Base-by-base conservation (phyloP, 116 monocot species). In the Papilionanthe hybrid region DNA sequence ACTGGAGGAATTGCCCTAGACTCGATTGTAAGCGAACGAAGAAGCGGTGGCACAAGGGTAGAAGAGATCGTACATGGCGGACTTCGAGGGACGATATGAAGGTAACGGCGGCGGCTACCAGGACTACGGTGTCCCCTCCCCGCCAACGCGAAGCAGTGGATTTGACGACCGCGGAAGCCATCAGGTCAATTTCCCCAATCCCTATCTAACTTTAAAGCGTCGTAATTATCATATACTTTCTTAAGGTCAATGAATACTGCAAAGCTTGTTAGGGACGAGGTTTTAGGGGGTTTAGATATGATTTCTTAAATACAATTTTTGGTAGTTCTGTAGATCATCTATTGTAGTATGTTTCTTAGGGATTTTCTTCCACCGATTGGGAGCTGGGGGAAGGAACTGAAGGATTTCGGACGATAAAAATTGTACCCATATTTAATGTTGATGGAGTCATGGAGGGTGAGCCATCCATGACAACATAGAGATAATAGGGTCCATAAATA, bases 71-170 rank as follows among this genome's bases (percentile, higher is more conserved):
- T 28, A 6, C 43, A 83, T 80, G 83, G 78, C 79, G 77, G 84
- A 81, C 43, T 81, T 77, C 69, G 82, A 82, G n/a, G 87, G 69
- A 2, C 53, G 79, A 42, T 79, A 81, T 65, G 81, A 87, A 25
- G 79, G 79, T 20, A 81, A 83, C 49, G 84, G 81, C 4, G 84
- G 66, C 5, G 83, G 83, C 28, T 84, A 78, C 74, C 72, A 75
- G 30, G 87, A 84, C 11, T 84, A 75, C 9, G 75, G 45, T n/a
- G 75, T 60, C n/a, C 42, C 78, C 78, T 42, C 78, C 7, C 78
- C 78, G 37, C 56, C 29, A 10, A 2, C 15, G 58, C 45, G 58
- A 28, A 60, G 42, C 77, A 23, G 79, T 20, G 79, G 79, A 20
- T 86, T 79, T 50, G 86, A 82, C 44, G 86, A 56, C 42, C 67